Evolutionary conservation across 768 basidiomycete genomes (phyloP).

Genomic region (Leccinum olivaceopallidum): DNA sequence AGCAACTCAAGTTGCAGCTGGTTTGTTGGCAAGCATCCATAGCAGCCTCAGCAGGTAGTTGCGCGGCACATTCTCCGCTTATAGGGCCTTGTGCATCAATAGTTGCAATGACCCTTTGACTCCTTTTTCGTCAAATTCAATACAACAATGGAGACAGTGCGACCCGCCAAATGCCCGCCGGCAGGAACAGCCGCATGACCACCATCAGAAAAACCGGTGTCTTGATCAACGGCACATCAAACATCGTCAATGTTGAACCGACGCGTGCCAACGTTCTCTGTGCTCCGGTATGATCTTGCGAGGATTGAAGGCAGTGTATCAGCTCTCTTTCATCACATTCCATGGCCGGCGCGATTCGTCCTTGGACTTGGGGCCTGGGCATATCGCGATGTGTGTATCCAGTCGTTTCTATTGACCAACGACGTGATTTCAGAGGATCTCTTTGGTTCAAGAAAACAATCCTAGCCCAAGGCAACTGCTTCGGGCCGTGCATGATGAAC

Average conservation of each 20-base stretch:
- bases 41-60: conserved; percentile 66
- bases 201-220: not conserved
- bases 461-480: not conserved
- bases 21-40: conserved; percentile 61
- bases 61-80: conserved; percentile 33
- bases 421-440: not conserved
- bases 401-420: not conserved
- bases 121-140: conserved; percentile 43
- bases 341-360: too few relatives aligned
- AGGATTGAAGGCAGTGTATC: too few relatives aligned
- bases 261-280: too few relatives aligned
- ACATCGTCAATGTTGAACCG: too few relatives aligned
- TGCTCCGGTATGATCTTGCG: too few relatives aligned
- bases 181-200: conserved; percentile 57
- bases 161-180: conserved; percentile 75
- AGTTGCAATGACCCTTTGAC: conserved; percentile 15
- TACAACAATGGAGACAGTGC: conserved; percentile 44
- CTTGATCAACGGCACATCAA: not conserved
- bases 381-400: not conserved
- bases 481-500: not conserved
- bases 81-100: conserved; percentile 47
- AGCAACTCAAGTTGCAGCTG: not conserved
- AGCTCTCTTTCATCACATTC: too few relatives aligned
- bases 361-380: too few relatives aligned
- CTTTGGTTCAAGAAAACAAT: too few relatives aligned